These are phyloP conservation scores for Plectranthus barbatus DNA, from an alignment of 257 asterid species.

Conservation along the genomic window DNA sequence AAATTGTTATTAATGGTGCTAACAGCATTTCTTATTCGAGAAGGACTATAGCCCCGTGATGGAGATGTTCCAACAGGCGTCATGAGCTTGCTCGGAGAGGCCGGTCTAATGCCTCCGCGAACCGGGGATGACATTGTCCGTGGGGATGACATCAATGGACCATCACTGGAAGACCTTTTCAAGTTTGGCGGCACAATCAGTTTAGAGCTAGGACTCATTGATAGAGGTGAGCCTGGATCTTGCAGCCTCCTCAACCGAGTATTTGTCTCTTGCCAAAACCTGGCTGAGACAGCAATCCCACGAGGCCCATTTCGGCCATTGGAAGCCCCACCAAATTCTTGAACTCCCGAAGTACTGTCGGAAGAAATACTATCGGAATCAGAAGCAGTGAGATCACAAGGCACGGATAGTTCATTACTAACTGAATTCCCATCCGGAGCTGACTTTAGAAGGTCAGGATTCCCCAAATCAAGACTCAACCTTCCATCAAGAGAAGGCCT, in stretches of 20 bases:
- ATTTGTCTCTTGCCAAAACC: constrained; percentile 97
- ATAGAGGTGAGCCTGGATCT: constrained; percentile 73
- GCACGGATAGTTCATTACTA: constrained; percentile 36
- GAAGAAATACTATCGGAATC: constrained; percentile 96
- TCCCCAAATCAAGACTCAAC: constrained; percentile 54
- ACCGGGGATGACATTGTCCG: constrained; percentile 56
- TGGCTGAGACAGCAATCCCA: constrained; percentile 69
- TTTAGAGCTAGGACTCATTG: constrained; percentile 59
- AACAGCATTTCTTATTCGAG: constrained; percentile 66
- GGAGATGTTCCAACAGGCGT: constrained; percentile 61
- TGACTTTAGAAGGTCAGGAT: constrained; percentile 43
- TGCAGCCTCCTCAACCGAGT: constrained; percentile 79
- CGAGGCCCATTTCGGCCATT: constrained; percentile 40
- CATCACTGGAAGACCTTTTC: constrained; percentile 51
- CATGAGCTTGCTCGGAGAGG: constrained; percentile 69
- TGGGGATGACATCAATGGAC: constrained; percentile 35
- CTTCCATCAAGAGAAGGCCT: constrained; percentile 63
- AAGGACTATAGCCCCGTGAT: constrained; percentile 66
- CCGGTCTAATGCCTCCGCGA: constrained; percentile 60
- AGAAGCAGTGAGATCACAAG: constrained; percentile 64
- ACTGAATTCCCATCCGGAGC: constrained; percentile 41
- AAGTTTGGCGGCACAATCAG: constrained; percentile 45
- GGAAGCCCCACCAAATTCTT: constrained; percentile 43
- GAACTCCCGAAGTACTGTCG: constrained; percentile 83
- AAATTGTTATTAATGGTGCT: constrained; percentile 64